A percentile compares a stretch with the other conserved stretches of the same genome.
Conservation (phyloP, 352 stramenopile genomes). For the Phytopythium ostracodes region DNA sequence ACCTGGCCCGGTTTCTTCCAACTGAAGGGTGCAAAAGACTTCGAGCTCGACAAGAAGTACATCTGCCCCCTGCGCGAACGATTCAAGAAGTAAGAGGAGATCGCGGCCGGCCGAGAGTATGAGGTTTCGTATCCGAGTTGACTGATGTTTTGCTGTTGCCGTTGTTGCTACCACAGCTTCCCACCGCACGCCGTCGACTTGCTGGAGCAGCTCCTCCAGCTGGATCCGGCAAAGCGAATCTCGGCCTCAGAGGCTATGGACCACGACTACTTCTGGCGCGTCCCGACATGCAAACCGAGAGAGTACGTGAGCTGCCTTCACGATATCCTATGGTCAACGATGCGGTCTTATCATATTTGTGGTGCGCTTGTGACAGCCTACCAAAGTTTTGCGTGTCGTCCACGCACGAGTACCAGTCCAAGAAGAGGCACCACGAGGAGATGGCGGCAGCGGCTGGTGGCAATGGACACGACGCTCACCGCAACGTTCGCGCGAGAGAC, state of each 20-base stretch:
- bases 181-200: conserved; percentile 85
- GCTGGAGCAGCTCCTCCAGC: conserved; percentile 91
- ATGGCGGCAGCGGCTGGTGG: conserved; percentile 35
- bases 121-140: neutral
- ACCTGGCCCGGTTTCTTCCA: conserved; percentile 81
- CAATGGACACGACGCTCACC: conserved; percentile 23
- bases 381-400: conserved; percentile 84
- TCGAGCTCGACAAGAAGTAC: conserved; percentile 78
- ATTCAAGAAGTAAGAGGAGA: conserved; percentile 69
- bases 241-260: conserved; percentile 93
- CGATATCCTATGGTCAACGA: conserved; percentile 1
- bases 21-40: conserved; percentile 56
- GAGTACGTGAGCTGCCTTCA: conserved; percentile 41
- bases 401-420: conserved; percentile 84
- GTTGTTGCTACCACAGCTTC: conserved; percentile 36
- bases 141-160: neutral
- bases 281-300: conserved; percentile 77
- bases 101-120: neutral
- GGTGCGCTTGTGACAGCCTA: conserved; percentile 29
- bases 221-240: conserved; percentile 93
- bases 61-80: conserved; percentile 60
- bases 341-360: neutral
- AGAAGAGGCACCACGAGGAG: conserved; percentile 82
- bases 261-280: conserved; percentile 96
- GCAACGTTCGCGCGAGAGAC: conserved; percentile 23